Conservation (phyloP, 2,329 filamentous ascomycete genomes). For the Trichophyton verrucosum region DNA sequence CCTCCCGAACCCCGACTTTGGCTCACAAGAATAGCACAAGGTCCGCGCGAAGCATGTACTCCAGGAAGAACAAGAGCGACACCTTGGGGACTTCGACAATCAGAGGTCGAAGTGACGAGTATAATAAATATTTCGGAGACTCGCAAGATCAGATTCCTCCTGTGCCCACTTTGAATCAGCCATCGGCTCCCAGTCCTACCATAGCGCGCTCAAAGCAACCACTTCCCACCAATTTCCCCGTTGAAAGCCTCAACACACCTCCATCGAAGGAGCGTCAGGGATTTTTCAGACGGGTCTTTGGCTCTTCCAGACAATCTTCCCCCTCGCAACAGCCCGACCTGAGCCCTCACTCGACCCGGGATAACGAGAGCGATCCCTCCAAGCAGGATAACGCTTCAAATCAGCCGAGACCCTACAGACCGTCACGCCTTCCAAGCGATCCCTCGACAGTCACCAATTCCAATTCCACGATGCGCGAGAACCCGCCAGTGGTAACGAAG, state of each 20-base stretch:
- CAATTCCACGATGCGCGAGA: conserved; percentile 19
- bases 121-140: conserved; percentile 17
- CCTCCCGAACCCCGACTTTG: conserved; percentile 22
- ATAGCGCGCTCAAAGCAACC: conserved; percentile 40
- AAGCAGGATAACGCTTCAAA: conserved; percentile 10
- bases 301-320: conserved; percentile 50
- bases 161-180: conserved; percentile 35
- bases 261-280: conserved; percentile 58
- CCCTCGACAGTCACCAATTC: conserved; percentile 15
- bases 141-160: conserved; percentile 27
- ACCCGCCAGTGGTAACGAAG: conserved; percentile 53
- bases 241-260: conserved; percentile 30
- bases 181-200: conserved; percentile 42
- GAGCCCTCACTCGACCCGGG: conserved; percentile 8
- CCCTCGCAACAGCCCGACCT: conserved; percentile 8
- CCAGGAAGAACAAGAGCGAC: conserved; percentile 27
- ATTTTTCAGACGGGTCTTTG: conserved; percentile 90
- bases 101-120: conserved; percentile 22
- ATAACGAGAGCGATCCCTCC: neutral
- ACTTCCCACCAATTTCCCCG: conserved; percentile 18
- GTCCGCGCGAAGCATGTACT: conserved; percentile 29
- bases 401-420: conserved; percentile 19
- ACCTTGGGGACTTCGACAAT: conserved; percentile 28
- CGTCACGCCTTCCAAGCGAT: conserved; percentile 19
- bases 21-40: conserved; percentile 34